Conservation (phyloP, 2,329 filamentous ascomycete genomes). For the Cladorrhinum sp. region DNA sequence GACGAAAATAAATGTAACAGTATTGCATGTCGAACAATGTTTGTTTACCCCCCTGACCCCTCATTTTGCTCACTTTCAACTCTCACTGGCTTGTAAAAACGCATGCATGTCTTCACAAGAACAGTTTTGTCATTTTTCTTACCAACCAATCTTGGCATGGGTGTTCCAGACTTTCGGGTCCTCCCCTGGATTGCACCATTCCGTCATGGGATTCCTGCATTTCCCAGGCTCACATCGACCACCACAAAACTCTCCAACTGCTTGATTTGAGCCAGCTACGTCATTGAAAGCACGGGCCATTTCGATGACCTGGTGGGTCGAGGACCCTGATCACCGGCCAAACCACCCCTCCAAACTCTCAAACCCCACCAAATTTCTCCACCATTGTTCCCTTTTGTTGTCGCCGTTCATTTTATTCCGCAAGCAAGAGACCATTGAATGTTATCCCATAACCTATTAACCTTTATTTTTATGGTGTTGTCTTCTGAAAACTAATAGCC, state of each 20-base stretch:
- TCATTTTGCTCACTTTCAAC: too few relatives aligned
- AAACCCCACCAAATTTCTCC: conserved; percentile 3
- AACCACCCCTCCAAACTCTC: background rate
- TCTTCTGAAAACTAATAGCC: background rate
- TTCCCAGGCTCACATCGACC: too few relatives aligned
- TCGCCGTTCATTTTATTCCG: conserved; percentile 7
- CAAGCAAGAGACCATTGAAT: background rate
- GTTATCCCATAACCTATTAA: background rate
- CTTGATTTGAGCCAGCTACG: conserved; percentile 5
- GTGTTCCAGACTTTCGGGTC: background rate
- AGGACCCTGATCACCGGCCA: conserved; percentile 2
- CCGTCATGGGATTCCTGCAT: background rate
- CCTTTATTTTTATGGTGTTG: background rate
- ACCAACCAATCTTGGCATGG: conserved; percentile 2
- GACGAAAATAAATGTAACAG: background rate
- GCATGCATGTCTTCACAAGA: background rate
- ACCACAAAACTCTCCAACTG: too few relatives aligned
- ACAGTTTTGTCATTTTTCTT: background rate
- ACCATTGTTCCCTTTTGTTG: conserved; percentile 1
- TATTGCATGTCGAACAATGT: too few relatives aligned
- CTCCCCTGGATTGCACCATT: background rate
- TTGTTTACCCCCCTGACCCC: too few relatives aligned
- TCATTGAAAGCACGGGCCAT: conserved; percentile 6
- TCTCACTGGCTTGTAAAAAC: too few relatives aligned
- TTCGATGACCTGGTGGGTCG: background rate